Evolutionary conservation across 73 alveolate genomes (phyloP).

Genomic region (Paramecium primaurelia): DNA sequence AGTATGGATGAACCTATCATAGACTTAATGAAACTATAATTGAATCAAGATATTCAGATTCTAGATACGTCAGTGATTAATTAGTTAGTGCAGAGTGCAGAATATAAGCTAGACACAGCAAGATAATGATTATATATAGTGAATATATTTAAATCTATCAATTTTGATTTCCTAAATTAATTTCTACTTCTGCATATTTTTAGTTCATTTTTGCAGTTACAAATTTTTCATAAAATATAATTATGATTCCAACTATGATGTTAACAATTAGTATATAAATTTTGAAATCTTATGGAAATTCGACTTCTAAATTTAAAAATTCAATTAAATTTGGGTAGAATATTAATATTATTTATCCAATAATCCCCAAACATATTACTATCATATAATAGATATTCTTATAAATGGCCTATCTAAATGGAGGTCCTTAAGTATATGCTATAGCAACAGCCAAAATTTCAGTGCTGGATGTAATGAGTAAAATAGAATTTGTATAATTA

Average conservation of each 20-base stretch:
- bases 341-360: background rate
- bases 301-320: background rate
- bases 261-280: background rate
- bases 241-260: background rate
- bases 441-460: constrained; percentile 23
- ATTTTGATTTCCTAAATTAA: background rate
- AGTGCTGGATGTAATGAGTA: background rate
- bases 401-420: background rate
- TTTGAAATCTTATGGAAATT: background rate
- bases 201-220: background rate
- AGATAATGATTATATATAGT: background rate
- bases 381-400: background rate
- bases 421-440: constrained; percentile 45
- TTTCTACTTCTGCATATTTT: background rate
- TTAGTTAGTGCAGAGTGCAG: background rate
- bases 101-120: background rate
- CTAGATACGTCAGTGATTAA: background rate
- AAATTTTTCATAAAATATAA: background rate
- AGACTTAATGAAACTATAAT: background rate
- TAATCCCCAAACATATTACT: background rate
- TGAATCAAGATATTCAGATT: background rate
- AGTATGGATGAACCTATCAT: constrained; percentile 6
- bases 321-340: background rate
- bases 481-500: background rate
- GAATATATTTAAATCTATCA: background rate